phyloP scores from a whole-genome alignment of 2,329 filamentous ascomycete species.

The Alternaria infectoria region DNA sequence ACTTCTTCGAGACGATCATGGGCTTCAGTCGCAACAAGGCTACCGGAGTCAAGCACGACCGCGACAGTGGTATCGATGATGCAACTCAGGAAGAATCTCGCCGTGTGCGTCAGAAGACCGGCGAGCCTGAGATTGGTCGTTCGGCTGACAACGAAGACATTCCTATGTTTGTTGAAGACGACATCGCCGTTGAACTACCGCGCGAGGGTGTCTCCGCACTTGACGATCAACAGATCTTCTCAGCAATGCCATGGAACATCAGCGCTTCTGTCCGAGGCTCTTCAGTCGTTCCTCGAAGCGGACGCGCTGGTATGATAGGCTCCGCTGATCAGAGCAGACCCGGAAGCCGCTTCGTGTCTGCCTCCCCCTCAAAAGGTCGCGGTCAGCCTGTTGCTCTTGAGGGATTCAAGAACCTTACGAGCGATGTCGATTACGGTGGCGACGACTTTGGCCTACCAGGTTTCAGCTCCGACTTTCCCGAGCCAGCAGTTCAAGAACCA shows the following conservation, averaged over 20 bases:
- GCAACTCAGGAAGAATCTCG: constrained; percentile 41
- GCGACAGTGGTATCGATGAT: constrained; percentile 45
- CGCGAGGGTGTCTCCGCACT: constrained; percentile 71
- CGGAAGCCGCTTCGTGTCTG: constrained; percentile 62
- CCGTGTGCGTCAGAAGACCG: constrained; percentile 40
- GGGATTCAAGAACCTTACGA: constrained; percentile 36
- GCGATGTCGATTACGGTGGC: constrained; percentile 35
- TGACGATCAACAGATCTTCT: constrained; percentile 70
- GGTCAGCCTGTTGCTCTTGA: constrained; percentile 41
- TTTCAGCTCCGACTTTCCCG: constrained; percentile 27
- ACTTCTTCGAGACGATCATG: constrained; percentile 58
- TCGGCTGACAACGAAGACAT: constrained; percentile 45
- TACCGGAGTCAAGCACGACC: constrained; percentile 40
- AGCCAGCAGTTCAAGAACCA: constrained; percentile 9
- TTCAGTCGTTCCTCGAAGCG: constrained; percentile 48
- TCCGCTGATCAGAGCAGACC: constrained; percentile 45
- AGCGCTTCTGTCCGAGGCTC: constrained; percentile 63
- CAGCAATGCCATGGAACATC: constrained; percentile 73
- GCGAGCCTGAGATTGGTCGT: constrained; percentile 44
- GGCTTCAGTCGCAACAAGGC: constrained; percentile 41
- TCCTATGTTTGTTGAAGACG: constrained; percentile 47
- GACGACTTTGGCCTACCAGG: constrained; percentile 24
- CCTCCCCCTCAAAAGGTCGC: constrained; percentile 66
- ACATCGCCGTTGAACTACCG: constrained; percentile 74
- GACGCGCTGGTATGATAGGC: constrained; percentile 50